Base-by-base conservation (phyloP, 169 alveolate genomes). In the Cryptosporidium canis region DNA sequence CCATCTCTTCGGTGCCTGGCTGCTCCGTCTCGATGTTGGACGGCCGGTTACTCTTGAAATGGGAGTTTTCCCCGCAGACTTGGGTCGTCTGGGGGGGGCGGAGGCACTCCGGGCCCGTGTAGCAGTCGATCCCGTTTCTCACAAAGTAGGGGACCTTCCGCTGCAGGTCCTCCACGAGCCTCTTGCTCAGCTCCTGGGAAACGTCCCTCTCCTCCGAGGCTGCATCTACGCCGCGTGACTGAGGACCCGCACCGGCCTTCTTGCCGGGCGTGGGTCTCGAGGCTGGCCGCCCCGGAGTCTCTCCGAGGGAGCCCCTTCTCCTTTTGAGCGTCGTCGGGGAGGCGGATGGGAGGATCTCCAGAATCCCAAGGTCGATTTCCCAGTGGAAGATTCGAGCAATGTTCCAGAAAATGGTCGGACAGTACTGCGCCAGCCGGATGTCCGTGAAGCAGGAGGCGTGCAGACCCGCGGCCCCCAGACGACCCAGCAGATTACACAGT, bases 351-450 rank as follows among this genome's bases (percentile, higher is more conserved):
- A 66, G 29, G 41, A 66, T 14, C 16, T 43, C 35, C 14, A 14
- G 18, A 43, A 66, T 66, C 16, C 83, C 83, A 27, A 33, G 11
- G 21, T 66, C 83, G 33, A 66, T 43, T 8, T 66, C 83, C 7
- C 83, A 55, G 14, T 66, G 37, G 27, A 66, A 66, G 33, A 66
- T 66, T n/a, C 83, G 33, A 2, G 27, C 83, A 37, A 66, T 37
- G 41, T 66, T 66, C 83, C 83, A 66, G 41, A 43, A 66, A 27
- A 66, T 43, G 27, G 83, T 66, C 2, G 83, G 83, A 14, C 83
- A 66, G 41, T 43, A 41, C 41, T 43, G 63, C 2, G 83, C 33
- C 33, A 66, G 58, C 18, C 9, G 24, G 8, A 63, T 33, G 14
- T 63, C 70, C 29, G 70, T 29, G 12, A 63, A 63, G 11, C 29